Conservation (phyloP, 441 rosid species). For the Populus trichocarpa region DNA sequence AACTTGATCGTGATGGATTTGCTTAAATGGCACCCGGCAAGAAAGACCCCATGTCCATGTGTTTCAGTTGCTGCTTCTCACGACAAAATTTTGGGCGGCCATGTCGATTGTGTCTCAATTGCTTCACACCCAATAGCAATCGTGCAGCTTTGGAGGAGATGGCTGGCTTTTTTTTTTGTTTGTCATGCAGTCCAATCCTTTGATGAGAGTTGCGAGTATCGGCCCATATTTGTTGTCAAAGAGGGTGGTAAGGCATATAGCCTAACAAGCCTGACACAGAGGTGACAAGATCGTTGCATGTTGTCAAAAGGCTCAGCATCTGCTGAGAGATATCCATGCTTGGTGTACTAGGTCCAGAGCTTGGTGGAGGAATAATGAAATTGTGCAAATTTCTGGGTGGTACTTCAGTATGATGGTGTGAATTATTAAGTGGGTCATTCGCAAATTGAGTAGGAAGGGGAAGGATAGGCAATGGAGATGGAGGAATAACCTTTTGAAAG, state of each 20-base stretch:
- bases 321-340: constrained; percentile 76
- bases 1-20: background rate
- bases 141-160: background rate
- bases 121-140: background rate
- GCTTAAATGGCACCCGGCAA: background rate
- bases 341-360: constrained; percentile 12
- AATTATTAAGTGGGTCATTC: constrained; percentile 39
- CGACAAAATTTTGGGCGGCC: background rate
- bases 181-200: background rate
- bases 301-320: constrained; percentile 86
- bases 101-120: background rate
- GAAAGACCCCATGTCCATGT: background rate
- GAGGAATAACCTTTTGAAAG: constrained; percentile 67
- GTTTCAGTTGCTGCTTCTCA: background rate
- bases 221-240: constrained; percentile 32
- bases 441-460: constrained; percentile 47
- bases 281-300: constrained; percentile 85
- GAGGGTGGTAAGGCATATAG: constrained; percentile 91
- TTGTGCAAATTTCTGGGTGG: constrained; percentile 39
- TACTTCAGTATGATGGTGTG: constrained; percentile 29
- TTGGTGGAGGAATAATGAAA: constrained; percentile 22
- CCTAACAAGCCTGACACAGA: constrained; percentile 67
- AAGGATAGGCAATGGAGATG: constrained; percentile 48
- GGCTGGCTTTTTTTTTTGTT: background rate
- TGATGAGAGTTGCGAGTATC: background rate